phyloP scores from a whole-genome alignment of 1,139 yeast species.

The Taphrina pruni region DNA sequence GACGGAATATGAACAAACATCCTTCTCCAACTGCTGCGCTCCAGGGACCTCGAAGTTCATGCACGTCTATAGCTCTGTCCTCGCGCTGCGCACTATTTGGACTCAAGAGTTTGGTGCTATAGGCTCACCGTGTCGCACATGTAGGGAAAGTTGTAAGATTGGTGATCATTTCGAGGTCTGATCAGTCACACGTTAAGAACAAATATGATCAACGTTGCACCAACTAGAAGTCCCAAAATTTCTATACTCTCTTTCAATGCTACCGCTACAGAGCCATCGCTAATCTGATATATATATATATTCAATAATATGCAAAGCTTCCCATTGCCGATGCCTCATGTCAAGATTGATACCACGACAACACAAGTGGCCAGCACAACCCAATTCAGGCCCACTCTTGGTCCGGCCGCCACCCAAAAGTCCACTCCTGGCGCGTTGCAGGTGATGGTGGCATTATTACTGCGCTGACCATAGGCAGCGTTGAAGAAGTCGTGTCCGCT shows the following conservation, averaged over 20 bases:
- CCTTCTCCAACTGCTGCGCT: slow-evolving; percentile 9
- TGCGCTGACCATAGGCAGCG: slow-evolving; percentile 38
- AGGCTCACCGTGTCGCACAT: too few relatives aligned
- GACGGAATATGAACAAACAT: slow-evolving; percentile 20
- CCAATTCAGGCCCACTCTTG: slow-evolving; percentile 1
- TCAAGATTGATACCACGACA: neutral
- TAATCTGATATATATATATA: neutral
- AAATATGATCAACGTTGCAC: too few relatives aligned
- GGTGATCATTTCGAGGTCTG: too few relatives aligned
- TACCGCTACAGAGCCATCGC: slow-evolving; percentile 10
- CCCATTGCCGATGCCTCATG: neutral
- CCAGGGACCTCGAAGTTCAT: slow-evolving; percentile 6
- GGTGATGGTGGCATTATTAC: slow-evolving; percentile 37
- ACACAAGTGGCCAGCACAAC: neutral
- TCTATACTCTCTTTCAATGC: neutral
- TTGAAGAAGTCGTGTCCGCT: slow-evolving; percentile 44
- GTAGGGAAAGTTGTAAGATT: too few relatives aligned
- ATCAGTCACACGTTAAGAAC: too few relatives aligned
- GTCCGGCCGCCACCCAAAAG: slow-evolving; percentile 36
- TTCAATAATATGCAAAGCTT: neutral
- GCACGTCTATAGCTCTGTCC: neutral
- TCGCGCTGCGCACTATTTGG: too few relatives aligned
- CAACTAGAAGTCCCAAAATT: too few relatives aligned
- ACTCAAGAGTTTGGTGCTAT: too few relatives aligned
- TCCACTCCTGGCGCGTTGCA: slow-evolving; percentile 44